Evolutionary conservation across 352 stramenopile genomes (phyloP).

Genomic region (Phytophthora citricola): DNA sequence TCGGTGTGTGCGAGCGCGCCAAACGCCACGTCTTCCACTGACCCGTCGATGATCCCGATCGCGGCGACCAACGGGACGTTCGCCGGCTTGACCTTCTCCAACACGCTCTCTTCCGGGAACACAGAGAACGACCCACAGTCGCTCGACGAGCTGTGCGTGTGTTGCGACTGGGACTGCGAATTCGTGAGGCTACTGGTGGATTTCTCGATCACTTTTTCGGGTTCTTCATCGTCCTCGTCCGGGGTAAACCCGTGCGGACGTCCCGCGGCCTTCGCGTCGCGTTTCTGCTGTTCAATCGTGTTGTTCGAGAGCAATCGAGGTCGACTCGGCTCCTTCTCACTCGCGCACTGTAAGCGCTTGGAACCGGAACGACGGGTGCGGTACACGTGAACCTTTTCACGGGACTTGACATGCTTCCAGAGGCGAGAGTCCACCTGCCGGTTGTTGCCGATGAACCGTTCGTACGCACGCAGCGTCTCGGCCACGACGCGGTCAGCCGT

Average conservation of each 20-base stretch:
- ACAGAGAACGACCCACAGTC: conserved; percentile 45
- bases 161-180: conserved; percentile 21
- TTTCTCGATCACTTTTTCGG: conserved; percentile 17
- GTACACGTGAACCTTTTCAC: conserved; percentile 68
- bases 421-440: conserved; percentile 45
- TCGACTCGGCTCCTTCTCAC: conserved; percentile 42
- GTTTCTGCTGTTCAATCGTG: conserved; percentile 43
- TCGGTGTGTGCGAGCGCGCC: conserved; percentile 45
- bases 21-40: conserved; percentile 56
- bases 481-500: conserved; percentile 64
- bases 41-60: conserved; percentile 46
- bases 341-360: conserved; percentile 26
- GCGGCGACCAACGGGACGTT: conserved; percentile 44
- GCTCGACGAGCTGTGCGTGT: conserved; percentile 49
- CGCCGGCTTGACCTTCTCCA: conserved; percentile 45
- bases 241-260: conserved; percentile 31
- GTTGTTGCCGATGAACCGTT: conserved; percentile 51
- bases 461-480: conserved; percentile 62
- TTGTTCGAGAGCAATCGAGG: conserved; percentile 54
- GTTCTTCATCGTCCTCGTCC: conserved; percentile 30
- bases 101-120: conserved; percentile 46
- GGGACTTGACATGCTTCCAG: conserved; percentile 66
- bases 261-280: conserved; percentile 27
- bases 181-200: conserved; percentile 20
- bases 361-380: conserved; percentile 49